Evolutionary conservation across 2,329 filamentous ascomycete genomes (phyloP).

Genomic region (Furcasterigmium sp.): DNA sequence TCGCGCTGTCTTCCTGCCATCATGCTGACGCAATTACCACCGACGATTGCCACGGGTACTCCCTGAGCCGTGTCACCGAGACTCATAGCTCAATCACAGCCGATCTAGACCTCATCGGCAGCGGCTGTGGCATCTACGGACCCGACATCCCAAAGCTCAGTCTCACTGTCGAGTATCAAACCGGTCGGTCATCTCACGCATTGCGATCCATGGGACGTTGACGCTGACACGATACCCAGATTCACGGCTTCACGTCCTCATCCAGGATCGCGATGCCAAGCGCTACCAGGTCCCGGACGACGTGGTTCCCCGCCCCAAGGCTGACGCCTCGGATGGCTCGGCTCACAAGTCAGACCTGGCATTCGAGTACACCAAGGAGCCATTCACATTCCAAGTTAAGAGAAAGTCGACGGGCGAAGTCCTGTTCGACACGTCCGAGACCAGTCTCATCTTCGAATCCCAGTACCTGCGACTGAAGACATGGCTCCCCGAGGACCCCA

Average conservation of each 20-base stretch:
- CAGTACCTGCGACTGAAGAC: slow-evolving; percentile 73
- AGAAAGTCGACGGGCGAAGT: slow-evolving; percentile 53
- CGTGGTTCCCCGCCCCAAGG: slow-evolving; percentile 56
- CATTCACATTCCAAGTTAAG: slow-evolving; percentile 63
- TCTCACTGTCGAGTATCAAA: slow-evolving; percentile 64
- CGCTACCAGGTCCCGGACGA: slow-evolving; percentile 70
- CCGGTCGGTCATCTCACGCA: slow-evolving; percentile 58
- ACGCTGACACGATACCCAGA: slow-evolving; percentile 35
- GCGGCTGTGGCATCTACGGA: slow-evolving; percentile 72
- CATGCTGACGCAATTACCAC: no score
- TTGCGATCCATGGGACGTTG: not conserved
- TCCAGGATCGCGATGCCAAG: slow-evolving; percentile 62
- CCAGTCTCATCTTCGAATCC: slow-evolving; percentile 65
- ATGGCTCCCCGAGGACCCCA: slow-evolving; percentile 63
- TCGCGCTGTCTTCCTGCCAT: no score
- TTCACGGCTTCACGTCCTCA: slow-evolving; percentile 67
- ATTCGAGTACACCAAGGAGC: slow-evolving; percentile 36
- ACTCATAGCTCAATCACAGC: slow-evolving; percentile 33
- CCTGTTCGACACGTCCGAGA: slow-evolving; percentile 62
- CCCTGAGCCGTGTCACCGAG: not conserved
- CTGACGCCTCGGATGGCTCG: slow-evolving; percentile 19
- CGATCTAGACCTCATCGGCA: slow-evolving; percentile 62
- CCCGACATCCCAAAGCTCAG: slow-evolving; percentile 64
- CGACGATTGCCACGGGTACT: not conserved
- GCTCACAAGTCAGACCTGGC: slow-evolving; percentile 35